phyloP scores from a whole-genome alignment of 1,284 basidiomycete species.

The Ceratobasidium sp. region DNA sequence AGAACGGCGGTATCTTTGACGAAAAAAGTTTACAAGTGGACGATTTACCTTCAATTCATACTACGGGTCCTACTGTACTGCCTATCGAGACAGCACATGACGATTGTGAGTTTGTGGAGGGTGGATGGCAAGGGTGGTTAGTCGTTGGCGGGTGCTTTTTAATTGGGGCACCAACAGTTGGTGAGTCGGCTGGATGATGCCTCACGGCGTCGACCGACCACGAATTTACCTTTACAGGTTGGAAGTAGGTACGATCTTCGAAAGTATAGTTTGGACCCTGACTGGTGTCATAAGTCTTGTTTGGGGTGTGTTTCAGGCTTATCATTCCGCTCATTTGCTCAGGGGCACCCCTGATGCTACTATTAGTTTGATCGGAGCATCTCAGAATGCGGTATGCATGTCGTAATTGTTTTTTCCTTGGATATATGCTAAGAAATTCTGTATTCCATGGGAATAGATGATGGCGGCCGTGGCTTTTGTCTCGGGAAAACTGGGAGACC shows the following conservation, averaged over 20 bases:
- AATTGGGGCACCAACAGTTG: conserved; percentile 3
- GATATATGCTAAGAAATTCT: too few relatives aligned
- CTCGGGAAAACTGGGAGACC: conserved; percentile 44
- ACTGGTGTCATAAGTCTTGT: conserved; percentile 20
- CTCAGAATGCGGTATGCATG: conserved; percentile 42
- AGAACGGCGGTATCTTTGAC: background rate
- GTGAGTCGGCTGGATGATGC: background rate
- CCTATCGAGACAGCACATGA: background rate
- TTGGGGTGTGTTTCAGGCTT: conserved; percentile 44
- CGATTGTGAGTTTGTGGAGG: conserved; percentile 2
- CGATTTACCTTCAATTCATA: background rate
- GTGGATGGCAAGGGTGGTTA: conserved; percentile 7
- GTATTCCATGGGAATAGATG: conserved; percentile 13
- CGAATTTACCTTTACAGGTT: background rate
- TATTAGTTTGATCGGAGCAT: conserved; percentile 40
- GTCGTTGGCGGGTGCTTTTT: conserved; percentile 14
- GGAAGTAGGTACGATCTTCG: conserved; percentile 5
- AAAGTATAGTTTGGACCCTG: background rate
- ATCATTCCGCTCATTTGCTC: conserved; percentile 41
- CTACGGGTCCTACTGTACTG: background rate
- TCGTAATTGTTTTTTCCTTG: too few relatives aligned
- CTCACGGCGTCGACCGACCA: background rate
- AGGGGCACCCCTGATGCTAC: conserved; percentile 36
- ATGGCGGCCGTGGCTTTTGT: conserved; percentile 43
- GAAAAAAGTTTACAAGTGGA: background rate